A percentile compares a stretch with the other conserved stretches of the same genome.
phyloP scores from a whole-genome alignment of 305 asterid genomes.

The Ajuga reptans region DNA sequence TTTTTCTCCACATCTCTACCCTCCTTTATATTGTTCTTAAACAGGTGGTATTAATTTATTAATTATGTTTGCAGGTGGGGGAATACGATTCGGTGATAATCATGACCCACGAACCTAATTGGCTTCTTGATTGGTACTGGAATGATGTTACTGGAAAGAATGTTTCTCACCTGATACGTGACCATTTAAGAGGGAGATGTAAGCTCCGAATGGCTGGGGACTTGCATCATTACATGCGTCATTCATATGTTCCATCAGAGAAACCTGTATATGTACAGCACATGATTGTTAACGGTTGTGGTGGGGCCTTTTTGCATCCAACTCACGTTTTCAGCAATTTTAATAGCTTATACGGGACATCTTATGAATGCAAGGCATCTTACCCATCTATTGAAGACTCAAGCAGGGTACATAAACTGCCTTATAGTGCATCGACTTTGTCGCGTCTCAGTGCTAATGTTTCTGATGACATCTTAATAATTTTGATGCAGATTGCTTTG shows the following conservation, averaged over 20 bases:
- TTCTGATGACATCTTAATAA: slow-evolving; percentile 5
- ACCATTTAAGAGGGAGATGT: slow-evolving; percentile 78
- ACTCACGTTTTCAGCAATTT: slow-evolving; percentile 88
- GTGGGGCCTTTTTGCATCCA: slow-evolving; percentile 99
- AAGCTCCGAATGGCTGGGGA: slow-evolving; percentile 93
- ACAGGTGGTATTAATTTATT: neutral
- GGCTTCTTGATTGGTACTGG: slow-evolving; percentile 96
- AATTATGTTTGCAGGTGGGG: slow-evolving; percentile 52
- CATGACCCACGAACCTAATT: slow-evolving; percentile 94
- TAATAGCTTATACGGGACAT: slow-evolving; percentile 41
- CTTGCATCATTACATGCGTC: slow-evolving; percentile 97
- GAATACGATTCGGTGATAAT: slow-evolving; percentile 82
- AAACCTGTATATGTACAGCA: slow-evolving; percentile 79
- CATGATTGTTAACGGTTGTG: slow-evolving; percentile 94
- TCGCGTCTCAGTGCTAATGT: neutral
- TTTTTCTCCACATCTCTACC: neutral
- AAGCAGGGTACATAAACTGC: slow-evolving; percentile 56
- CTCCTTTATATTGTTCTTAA: neutral
- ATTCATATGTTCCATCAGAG: slow-evolving; percentile 66
- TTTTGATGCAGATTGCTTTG: slow-evolving; percentile 81
- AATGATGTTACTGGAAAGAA: slow-evolving; percentile 70
- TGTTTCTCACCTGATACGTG: slow-evolving; percentile 61
- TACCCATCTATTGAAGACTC: slow-evolving; percentile 97
- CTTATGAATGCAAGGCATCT: slow-evolving; percentile 77
- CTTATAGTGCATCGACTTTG: neutral